Evolutionary conservation across 2,329 filamentous ascomycete species (phyloP).

Genomic region (Mycosphaerella arachidis): DNA sequence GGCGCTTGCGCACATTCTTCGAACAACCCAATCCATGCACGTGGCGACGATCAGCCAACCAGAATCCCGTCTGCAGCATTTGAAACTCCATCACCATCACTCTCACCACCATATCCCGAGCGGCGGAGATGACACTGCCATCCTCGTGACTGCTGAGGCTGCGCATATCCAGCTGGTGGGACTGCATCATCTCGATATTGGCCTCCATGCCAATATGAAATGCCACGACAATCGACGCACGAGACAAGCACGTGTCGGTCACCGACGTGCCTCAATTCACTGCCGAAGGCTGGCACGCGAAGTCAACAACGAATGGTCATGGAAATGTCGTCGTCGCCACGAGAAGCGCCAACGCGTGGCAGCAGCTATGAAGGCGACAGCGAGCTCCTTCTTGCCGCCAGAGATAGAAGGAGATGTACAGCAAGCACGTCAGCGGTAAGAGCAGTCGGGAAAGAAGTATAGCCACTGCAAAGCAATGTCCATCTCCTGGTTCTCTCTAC

Average conservation of each 20-base stretch:
- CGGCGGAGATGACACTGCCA: neutral
- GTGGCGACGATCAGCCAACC: neutral
- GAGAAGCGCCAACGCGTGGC: neutral
- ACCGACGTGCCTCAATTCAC: neutral
- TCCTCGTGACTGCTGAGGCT: neutral
- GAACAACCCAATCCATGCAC: neutral
- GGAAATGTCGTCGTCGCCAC: neutral
- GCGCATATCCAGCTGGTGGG: conserved; percentile 1
- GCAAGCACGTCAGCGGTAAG: neutral
- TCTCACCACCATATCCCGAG: neutral
- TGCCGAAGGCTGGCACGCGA: neutral
- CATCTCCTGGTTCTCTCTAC: neutral
- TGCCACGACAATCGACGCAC: neutral
- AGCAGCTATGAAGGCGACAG: neutral
- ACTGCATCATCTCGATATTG: neutral
- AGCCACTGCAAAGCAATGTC: neutral
- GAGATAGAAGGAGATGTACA: neutral
- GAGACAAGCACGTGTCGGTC: neutral
- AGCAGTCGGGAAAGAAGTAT: neutral
- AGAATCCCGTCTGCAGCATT: neutral
- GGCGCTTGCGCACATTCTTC: neutral
- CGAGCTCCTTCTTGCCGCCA: neutral
- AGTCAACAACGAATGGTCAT: neutral
- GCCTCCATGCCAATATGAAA: neutral
- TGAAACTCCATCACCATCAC: neutral